Conservation (phyloP, 768 basidiomycete genomes). For the Erythrobasidium yunnanense region DNA sequence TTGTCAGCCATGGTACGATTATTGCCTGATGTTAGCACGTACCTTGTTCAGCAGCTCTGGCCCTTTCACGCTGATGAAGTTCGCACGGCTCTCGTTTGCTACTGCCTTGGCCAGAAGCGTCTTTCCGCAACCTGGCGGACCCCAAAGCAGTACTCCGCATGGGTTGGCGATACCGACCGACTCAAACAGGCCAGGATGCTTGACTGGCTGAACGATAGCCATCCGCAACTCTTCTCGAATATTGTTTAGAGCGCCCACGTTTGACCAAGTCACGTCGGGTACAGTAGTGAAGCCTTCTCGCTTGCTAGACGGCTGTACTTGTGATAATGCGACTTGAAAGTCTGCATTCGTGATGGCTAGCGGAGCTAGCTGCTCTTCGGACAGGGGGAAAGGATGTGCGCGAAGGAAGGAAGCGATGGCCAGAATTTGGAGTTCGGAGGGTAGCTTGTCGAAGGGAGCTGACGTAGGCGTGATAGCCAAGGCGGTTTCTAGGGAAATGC, state of each 20-base stretch:
- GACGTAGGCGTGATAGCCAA: not conserved
- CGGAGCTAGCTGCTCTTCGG: conserved; percentile 63
- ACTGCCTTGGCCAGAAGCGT: conserved; percentile 96
- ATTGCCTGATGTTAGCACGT: conserved; percentile 34
- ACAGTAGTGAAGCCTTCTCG: conserved; percentile 97
- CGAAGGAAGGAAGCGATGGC: conserved; percentile 85
- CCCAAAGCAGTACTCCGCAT: conserved; percentile 94
- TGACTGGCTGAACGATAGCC: conserved; percentile 93
- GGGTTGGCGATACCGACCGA: conserved; percentile 80
- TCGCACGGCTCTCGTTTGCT: conserved; percentile 86
- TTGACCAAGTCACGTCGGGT: conserved; percentile 87
- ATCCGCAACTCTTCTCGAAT: conserved; percentile 87
- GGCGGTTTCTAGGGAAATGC: conserved; percentile 44
- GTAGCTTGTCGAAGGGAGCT: conserved; percentile 43
- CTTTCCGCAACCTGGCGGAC: conserved; percentile 96
- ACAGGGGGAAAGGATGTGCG: conserved; percentile 71
- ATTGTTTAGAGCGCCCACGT: conserved; percentile 79
- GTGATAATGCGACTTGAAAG: conserved; percentile 66
- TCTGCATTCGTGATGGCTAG: conserved; percentile 70
- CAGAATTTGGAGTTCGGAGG: conserved; percentile 44
- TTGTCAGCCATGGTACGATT: not conserved
- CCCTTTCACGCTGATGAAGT: conserved; percentile 96
- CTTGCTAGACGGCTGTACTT: conserved; percentile 90
- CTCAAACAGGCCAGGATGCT: conserved; percentile 74
- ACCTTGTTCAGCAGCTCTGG: conserved; percentile 96